Base-by-base conservation (phyloP, 2,329 filamentous ascomycete species). In the Phyllosticta citrichinensis region DNA sequence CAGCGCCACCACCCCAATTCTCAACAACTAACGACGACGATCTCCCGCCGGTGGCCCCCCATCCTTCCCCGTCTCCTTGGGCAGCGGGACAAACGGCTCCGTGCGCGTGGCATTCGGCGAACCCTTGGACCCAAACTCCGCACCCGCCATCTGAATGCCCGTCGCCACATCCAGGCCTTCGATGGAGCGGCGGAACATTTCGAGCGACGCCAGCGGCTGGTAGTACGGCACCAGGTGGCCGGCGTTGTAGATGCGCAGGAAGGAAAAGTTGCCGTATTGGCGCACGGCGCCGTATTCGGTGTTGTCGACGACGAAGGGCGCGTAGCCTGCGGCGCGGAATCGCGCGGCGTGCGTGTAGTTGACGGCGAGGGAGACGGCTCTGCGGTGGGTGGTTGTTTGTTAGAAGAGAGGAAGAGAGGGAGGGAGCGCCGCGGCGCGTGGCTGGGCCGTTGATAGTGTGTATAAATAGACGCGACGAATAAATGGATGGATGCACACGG, bases 281-380 rank as follows among this genome's bases (percentile, higher is more conserved):
- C 89, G 81, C 0, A 89, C 88, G 62, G 83, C 82, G 33, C 89
- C 90, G 22, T 78, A 78, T 52, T 79, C 73, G 30, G 76, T 47
- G 58, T 83, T 88, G 68, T 85, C 83, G 71, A 87, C 86, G 12
- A 81, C 76, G 67, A 88, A 87, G 67, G 88, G 88, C 47, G 87
- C 83, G 72, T 93, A 94, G 0, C 88, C 89, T 0, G 89, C 84
- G 0, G 76, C 73, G 2, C 79, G 75, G 71, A 93, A 94, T 2
- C 71, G 66, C 5, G 75, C 19, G 27, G 24, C 24, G 50, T 58
- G n/a, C 2, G 51, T 33, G 51, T 58, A 58, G n/a, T 58, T 52
- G 25, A 60, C 19, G 71, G 14, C 75, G 68, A 1, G 77, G 73
- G 67, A 87, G 86, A 52, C 69, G 68, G 17, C 79, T 75, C 20